phyloP scores from a whole-genome alignment of 345 rosid species.

The Ailanthus altissimus region DNA sequence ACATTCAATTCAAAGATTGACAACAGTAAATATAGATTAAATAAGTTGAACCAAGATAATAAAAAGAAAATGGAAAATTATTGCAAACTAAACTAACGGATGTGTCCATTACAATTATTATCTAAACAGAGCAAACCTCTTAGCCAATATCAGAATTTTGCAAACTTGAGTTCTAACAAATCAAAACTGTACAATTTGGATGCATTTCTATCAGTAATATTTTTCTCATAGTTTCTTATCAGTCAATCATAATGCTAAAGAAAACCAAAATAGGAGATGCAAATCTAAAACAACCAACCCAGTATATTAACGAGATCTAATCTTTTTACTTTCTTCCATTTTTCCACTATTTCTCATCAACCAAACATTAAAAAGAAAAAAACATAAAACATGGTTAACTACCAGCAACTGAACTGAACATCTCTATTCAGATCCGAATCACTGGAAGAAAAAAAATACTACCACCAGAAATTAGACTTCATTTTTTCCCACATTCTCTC shows the following conservation, averaged over 20 bases:
- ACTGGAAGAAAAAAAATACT: background rate
- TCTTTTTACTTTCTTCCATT: background rate
- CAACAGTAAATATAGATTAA: background rate
- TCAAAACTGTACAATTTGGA: background rate
- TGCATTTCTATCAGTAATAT: background rate
- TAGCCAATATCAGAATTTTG: background rate
- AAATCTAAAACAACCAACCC: background rate
- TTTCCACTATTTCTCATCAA: conserved; percentile 1
- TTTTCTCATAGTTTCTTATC: conserved; percentile 1
- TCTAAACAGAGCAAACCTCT: background rate
- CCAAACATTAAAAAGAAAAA: background rate
- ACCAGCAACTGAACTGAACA: background rate
- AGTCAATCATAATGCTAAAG: background rate
- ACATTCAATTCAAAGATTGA: background rate
- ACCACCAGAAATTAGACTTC: background rate
- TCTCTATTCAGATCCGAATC: background rate
- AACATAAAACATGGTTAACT: background rate
- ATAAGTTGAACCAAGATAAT: background rate
- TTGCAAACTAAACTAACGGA: background rate
- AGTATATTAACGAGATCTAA: background rate
- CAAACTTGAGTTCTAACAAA: background rate
- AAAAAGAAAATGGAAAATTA: background rate
- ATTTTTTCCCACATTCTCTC: background rate
- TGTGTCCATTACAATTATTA: background rate
- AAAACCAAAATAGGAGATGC: background rate